phyloP scores from a whole-genome alignment of 1,139 yeast species.

The Pichia sp. region DNA sequence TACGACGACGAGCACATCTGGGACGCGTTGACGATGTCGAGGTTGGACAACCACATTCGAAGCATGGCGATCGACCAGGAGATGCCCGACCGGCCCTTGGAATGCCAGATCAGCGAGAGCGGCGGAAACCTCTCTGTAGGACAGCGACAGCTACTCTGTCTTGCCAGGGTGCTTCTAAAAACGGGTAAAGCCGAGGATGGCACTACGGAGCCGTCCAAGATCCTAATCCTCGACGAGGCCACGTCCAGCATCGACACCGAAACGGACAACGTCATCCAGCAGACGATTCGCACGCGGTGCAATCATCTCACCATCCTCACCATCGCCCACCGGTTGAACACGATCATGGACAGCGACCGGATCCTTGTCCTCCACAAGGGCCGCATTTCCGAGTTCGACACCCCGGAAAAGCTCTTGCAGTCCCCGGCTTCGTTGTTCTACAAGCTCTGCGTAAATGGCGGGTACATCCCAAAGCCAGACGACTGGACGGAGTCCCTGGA shows the following conservation, averaged over 20 bases:
- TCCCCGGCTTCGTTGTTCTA: constrained; percentile 46
- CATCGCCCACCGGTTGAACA: constrained; percentile 79
- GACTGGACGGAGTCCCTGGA: neutral
- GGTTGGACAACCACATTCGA: constrained; percentile 45
- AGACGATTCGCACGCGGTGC: constrained; percentile 64
- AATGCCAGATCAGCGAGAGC: constrained; percentile 53
- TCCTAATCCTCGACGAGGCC: constrained; percentile 74
- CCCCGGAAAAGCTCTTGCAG: constrained; percentile 48
- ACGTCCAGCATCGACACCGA: constrained; percentile 82
- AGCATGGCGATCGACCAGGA: constrained; percentile 32
- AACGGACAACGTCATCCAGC: constrained; percentile 71
- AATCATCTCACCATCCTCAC: constrained; percentile 66
- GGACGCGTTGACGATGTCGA: constrained; percentile 50
- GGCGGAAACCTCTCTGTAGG: constrained; percentile 76
- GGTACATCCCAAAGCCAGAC: constrained; percentile 26
- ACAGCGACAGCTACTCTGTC: constrained; percentile 70
- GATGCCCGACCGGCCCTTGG: constrained; percentile 32
- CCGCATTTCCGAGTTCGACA: constrained; percentile 61
- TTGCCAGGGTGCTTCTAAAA: constrained; percentile 64
- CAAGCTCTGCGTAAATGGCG: constrained; percentile 48
- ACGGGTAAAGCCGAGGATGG: constrained; percentile 18
- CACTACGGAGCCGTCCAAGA: constrained; percentile 44
- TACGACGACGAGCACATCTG: constrained; percentile 52
- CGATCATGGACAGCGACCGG: constrained; percentile 74
- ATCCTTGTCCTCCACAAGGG: constrained; percentile 70